Evolutionary conservation across 2,329 filamentous ascomycete genomes (phyloP), one percentile per base, ranked within the genome.

Genomic region (Fusarium illudens): DNA sequence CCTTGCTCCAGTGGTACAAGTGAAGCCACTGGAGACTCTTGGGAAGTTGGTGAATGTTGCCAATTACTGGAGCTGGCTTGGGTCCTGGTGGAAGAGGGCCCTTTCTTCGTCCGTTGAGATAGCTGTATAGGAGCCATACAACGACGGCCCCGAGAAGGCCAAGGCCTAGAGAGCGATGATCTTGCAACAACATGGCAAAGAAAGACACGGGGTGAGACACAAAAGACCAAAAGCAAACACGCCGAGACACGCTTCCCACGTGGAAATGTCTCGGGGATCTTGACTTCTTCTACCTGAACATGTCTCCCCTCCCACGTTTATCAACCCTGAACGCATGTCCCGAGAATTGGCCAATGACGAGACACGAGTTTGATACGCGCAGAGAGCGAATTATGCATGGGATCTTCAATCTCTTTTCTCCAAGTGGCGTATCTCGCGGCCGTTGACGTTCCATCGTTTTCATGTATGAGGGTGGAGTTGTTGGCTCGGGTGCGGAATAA

Each of bases 11-110:
- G 65, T 84, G 72, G 56, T 88, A 84, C 65, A 88, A 87, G 73
- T 84, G 85, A 22, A 87, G 79, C 86, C 86, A 88, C 3, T 86
- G 85, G 70, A 87, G 87, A 58, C 73, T 75, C 11, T 75, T 71
- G 19, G 71, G 68, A 8, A 68, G 36, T 37, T 75, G 72, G 29
- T 73, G 72, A 19, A 75, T 42, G 32, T 73, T 73, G 10, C 71
- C 71, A 20, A 73, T 65, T 1, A 75, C 8, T 2, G 71, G 71
- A 4, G 64, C 58, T 2, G 62, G 64, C 10, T 57, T 61, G 6
- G 73, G 71, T 1, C 71, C 71, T 2, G 73, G 73, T 1, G 82
- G 82, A 2, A 76, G 82, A 49, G 65, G 57, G 2, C 55, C 37
- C 13, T 55, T 54, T 6, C 12, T 13, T 22, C 49, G 36, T 12